These are phyloP conservation scores for Saccharomyces pastorianus DNA, from an alignment of 1,139 yeast genomes.

Conservation along the genomic window DNA sequence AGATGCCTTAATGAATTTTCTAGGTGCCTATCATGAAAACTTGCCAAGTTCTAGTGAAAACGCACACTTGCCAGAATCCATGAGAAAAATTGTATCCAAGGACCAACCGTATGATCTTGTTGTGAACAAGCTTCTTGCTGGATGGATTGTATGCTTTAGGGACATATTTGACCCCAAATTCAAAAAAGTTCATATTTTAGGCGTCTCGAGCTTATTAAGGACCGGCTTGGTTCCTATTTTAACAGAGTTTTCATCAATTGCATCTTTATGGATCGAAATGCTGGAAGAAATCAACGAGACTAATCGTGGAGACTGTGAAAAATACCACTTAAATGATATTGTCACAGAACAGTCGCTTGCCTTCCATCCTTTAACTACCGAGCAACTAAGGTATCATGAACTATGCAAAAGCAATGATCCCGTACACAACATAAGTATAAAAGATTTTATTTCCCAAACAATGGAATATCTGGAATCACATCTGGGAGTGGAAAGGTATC, in stretches of 20 bases:
- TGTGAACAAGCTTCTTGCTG: constrained; percentile 25
- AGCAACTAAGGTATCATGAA: constrained; percentile 45
- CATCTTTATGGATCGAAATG: constrained; percentile 50
- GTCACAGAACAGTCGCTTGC: constrained; percentile 27
- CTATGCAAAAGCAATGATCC: constrained; percentile 47
- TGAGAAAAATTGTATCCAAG: constrained; percentile 19
- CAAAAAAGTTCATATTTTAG: constrained; percentile 57
- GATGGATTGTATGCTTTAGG: constrained; percentile 31
- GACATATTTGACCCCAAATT: constrained; percentile 50
- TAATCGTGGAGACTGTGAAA: constrained; percentile 51
- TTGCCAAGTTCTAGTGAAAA: constrained; percentile 21
- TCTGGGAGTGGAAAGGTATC: constrained; percentile 29
- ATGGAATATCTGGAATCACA: constrained; percentile 27
- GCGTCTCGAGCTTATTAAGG: constrained; percentile 40
- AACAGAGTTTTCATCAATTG: constrained; percentile 35
- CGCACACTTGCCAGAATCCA: constrained; percentile 15
- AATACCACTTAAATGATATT: constrained; percentile 49
- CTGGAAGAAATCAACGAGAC: constrained; percentile 69
- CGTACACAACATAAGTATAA: constrained; percentile 47
- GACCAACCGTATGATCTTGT: constrained; percentile 24
- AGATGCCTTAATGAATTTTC: constrained; percentile 38
- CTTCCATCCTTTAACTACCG: constrained; percentile 39
- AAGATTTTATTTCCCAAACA: constrained; percentile 30
- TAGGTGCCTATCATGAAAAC: constrained; percentile 22
- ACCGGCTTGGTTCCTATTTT: constrained; percentile 31